A percentile compares a stretch with the other conserved stretches of the same genome.
Evolutionary conservation across 2,329 filamentous ascomycete genomes (phyloP).

Genomic region (Calonectria fujianensis): DNA sequence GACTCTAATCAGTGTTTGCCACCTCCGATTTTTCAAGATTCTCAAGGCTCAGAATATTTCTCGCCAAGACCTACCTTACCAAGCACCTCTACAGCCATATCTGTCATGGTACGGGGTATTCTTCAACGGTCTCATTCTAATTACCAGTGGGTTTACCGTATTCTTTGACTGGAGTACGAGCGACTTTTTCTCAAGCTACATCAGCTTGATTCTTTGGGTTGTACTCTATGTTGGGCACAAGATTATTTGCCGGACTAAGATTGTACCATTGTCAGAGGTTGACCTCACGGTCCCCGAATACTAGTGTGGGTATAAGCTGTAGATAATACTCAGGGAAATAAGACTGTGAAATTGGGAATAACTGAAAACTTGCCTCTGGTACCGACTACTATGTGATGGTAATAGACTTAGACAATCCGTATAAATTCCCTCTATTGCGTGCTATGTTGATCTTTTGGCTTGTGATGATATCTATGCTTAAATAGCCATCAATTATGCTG

Average conservation of each 20-base stretch:
- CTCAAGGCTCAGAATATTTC: constrained; percentile 15
- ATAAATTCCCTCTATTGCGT: background rate
- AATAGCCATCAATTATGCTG: background rate
- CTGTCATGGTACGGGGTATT: constrained; percentile 22
- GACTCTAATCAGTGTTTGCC: constrained; percentile 30
- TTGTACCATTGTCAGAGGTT: constrained; percentile 27
- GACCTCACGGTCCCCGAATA: background rate
- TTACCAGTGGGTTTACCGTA: constrained; percentile 24
- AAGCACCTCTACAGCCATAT: constrained; percentile 28
- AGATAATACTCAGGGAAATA: background rate
- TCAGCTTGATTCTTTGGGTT: constrained; percentile 25
- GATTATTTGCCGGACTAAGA: background rate
- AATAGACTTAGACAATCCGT: too few relatives aligned
- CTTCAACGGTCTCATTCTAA: constrained; percentile 22
- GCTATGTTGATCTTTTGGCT: too few relatives aligned
- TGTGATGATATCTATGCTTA: background rate
- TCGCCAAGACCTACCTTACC: constrained; percentile 24
- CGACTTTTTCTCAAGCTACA: constrained; percentile 29
- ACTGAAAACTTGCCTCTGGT: too few relatives aligned
- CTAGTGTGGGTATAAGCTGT: too few relatives aligned
- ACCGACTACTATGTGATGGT: background rate
- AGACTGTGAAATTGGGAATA: background rate
- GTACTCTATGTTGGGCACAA: constrained; percentile 25
- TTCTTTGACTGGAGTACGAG: constrained; percentile 27
- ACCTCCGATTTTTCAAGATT: constrained; percentile 26